These are phyloP conservation scores for Didymella pinodella DNA, from an alignment of 2,329 filamentous ascomycete species.

Conservation along the genomic window DNA sequence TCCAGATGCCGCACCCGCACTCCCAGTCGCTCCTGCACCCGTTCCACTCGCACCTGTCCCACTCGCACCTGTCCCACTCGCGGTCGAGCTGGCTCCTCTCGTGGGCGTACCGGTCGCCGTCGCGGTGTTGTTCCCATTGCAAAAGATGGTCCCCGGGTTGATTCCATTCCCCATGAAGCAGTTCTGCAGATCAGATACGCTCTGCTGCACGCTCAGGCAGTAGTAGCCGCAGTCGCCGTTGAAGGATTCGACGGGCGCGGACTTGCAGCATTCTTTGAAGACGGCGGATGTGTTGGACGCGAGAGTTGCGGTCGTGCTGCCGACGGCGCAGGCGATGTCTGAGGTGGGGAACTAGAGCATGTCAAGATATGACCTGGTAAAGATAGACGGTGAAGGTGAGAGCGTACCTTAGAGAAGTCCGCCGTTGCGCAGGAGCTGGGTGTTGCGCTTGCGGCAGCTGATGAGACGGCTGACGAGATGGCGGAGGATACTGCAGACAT, in stretches of 20 bases:
- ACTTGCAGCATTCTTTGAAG: constrained; percentile 44
- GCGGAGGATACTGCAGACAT: constrained; percentile 28
- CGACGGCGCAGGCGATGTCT: constrained; percentile 43
- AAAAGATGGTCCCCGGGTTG: constrained; percentile 32
- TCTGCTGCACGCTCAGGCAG: constrained; percentile 41
- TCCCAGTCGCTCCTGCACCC: constrained; percentile 14
- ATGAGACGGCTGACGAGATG: constrained; percentile 24
- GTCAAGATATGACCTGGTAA: not conserved
- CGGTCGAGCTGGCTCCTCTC: constrained; percentile 19
- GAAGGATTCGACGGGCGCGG: constrained; percentile 40
- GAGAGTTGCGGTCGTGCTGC: constrained; percentile 30
- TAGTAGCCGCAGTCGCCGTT: constrained; percentile 43
- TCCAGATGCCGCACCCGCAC: constrained; percentile 28
- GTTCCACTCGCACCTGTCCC: constrained; percentile 15
- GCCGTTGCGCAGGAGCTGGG: constrained; percentile 33
- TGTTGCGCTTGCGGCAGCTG: constrained; percentile 28
- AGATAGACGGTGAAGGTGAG: too few species aligned
- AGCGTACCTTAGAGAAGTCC: constrained; percentile 28
- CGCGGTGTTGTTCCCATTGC: constrained; percentile 37
- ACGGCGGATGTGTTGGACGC: constrained; percentile 36
- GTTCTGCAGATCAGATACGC: constrained; percentile 35
- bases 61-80: constrained; percentile 21
- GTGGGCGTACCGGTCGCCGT: constrained; percentile 38
- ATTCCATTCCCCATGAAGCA: constrained; percentile 43
- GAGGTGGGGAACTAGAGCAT: constrained; percentile 31